phyloP scores from a whole-genome alignment of 768 basidiomycete species.

The Mycena vulgaris region DNA sequence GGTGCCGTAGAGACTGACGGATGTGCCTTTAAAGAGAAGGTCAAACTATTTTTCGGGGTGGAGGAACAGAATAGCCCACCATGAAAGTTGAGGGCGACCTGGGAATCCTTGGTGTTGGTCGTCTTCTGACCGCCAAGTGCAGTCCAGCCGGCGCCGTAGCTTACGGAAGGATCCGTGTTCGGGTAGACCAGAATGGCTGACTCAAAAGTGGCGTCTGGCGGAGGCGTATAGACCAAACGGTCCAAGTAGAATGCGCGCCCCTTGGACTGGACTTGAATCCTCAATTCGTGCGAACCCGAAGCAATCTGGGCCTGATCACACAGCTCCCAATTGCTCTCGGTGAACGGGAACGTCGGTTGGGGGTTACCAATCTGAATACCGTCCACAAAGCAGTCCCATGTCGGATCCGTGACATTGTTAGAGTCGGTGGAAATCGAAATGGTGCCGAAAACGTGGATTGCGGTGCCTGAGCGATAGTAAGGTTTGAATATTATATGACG shows the following conservation, averaged over 20 bases:
- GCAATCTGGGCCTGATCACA: conserved; percentile 42
- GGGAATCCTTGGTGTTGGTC: conserved; percentile 38
- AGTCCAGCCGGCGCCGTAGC: conserved; percentile 40
- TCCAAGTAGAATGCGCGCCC: conserved; percentile 49
- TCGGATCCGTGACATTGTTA: too few species aligned
- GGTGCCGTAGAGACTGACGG: too few species aligned
- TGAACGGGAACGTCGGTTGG: conserved; percentile 35
- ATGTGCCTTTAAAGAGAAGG: too few species aligned
- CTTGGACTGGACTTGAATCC: conserved; percentile 45
- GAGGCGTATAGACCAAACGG: conserved; percentile 45
- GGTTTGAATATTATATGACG: neutral
- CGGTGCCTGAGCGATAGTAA: conserved; percentile 43
- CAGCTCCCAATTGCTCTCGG: conserved; percentile 52
- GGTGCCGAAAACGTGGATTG: conserved; percentile 44
- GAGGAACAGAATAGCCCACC: too few species aligned
- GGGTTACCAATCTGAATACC: conserved; percentile 37
- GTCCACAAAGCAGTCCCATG: conserved; percentile 52
- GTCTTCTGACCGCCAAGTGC: conserved; percentile 28
- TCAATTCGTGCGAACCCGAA: conserved; percentile 45
- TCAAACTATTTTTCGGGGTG: too few species aligned
- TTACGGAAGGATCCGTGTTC: conserved; percentile 39
- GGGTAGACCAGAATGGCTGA: conserved; percentile 17
- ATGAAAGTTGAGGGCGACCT: conserved; percentile 41
- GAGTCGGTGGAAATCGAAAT: conserved; percentile 21
- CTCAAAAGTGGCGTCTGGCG: neutral